A percentile compares a stretch with the other conserved stretches of the same genome.
phyloP scores from a whole-genome alignment of 495 filamentous ascomycete species.

The Extremus antarcticus region DNA sequence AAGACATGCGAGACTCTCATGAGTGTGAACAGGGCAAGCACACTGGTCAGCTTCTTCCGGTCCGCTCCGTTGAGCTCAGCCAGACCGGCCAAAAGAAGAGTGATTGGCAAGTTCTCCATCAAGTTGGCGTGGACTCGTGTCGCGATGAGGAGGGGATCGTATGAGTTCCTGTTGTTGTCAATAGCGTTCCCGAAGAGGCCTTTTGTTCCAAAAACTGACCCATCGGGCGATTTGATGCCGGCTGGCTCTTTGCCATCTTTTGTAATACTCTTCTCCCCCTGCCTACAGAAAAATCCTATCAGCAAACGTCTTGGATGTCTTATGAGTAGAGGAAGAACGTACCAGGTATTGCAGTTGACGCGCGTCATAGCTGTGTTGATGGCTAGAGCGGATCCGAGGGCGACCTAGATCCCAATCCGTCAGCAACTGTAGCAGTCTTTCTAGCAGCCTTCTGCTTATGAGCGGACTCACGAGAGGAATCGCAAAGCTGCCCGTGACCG shows the following conservation, averaged over 20 bases:
- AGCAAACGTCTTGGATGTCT: too few relatives aligned
- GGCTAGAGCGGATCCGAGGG: background rate
- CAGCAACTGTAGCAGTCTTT: too few relatives aligned
- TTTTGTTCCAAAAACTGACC: background rate
- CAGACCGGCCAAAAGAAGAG: constrained; percentile 3
- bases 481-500: constrained; percentile 2
- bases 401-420: too few relatives aligned
- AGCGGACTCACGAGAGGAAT: constrained; percentile 3
- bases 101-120: constrained; percentile 6
- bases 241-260: background rate
- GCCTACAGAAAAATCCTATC: too few relatives aligned
- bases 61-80: constrained; percentile 9
- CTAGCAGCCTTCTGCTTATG: too few relatives aligned
- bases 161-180: background rate
- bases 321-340: too few relatives aligned
- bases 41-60: background rate
- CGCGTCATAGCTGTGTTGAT: constrained; percentile 1
- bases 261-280: background rate
- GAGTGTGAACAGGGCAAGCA: background rate
- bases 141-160: constrained; percentile 9
- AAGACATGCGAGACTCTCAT: background rate
- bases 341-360: constrained; percentile 4
- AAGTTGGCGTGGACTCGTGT: constrained; percentile 2
- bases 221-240: background rate
- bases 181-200: too few relatives aligned